Percentiles rank a stretch among this genome's conserved stretches.
Conservation (phyloP, 805 yeast genomes). For the Candida sphagnicola region DNA sequence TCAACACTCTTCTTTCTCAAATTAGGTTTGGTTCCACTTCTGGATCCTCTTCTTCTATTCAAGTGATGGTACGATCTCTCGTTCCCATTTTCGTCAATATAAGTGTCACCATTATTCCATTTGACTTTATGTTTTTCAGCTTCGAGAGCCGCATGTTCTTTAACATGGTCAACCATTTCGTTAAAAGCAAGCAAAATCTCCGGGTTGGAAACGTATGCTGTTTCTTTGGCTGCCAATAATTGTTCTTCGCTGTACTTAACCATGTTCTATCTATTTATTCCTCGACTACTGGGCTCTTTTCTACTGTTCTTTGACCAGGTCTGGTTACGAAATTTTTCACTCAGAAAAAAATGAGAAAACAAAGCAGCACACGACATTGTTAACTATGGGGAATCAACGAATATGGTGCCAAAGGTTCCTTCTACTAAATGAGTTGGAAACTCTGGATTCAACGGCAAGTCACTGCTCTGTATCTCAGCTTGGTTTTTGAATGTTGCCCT, state of each 20-base stretch:
- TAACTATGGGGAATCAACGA: background rate
- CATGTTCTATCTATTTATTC: no score
- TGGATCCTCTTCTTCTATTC: constrained; percentile 63
- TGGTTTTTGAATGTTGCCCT: no score
- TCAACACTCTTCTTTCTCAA: constrained; percentile 54
- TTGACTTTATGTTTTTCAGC: constrained; percentile 22
- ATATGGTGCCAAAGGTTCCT: background rate
- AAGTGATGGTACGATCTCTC: constrained; percentile 43
- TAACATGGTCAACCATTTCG: constrained; percentile 62
- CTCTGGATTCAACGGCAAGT: no score
- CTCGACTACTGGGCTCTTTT: constrained; percentile 3
- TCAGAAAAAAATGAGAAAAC: background rate
- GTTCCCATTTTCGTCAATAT: constrained; percentile 42
- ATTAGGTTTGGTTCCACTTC: constrained; percentile 42
- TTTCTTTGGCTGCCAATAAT: constrained; percentile 53
- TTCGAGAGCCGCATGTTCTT: constrained; percentile 38
- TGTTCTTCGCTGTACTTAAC: constrained; percentile 69
- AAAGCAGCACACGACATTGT: background rate
- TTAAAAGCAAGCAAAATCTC: constrained; percentile 63
- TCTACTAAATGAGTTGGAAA: no score
- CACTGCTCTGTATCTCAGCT: no score
- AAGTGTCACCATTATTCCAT: constrained; percentile 40
- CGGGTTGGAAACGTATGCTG: constrained; percentile 57
- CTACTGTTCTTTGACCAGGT: no score
- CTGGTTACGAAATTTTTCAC: background rate